Evolutionary conservation across 306 rosid species (phyloP).

Genomic region (Carpinus viminea): DNA sequence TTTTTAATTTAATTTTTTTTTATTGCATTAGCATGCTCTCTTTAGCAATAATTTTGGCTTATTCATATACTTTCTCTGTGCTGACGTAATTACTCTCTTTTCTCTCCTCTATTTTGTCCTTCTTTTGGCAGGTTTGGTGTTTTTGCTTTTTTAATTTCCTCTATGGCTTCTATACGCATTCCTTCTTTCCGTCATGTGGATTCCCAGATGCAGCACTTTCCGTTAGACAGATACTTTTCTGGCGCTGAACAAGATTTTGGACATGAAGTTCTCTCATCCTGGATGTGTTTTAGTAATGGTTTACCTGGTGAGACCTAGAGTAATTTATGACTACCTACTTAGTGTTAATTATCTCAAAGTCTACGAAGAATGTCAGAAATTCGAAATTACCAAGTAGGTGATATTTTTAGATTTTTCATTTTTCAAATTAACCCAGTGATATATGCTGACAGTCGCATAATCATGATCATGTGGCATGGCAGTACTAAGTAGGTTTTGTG

Average conservation of each 20-base stretch:
- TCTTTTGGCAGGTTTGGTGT: slow-evolving; percentile 49
- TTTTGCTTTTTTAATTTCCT: slow-evolving; percentile 40
- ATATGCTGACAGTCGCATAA: slow-evolving; percentile 18
- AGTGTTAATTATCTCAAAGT: slow-evolving; percentile 42
- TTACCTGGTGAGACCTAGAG: slow-evolving; percentile 36
- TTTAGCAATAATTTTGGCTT: neutral
- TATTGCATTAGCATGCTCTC: neutral
- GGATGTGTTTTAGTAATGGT: slow-evolving; percentile 17
- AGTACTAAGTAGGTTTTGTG: slow-evolving; percentile 32
- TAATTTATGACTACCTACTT: slow-evolving; percentile 35
- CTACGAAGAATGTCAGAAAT: slow-evolving; percentile 39
- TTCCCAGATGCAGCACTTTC: slow-evolving; percentile 39
- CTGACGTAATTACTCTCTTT: slow-evolving; percentile 11
- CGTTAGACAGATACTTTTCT: slow-evolving; percentile 24
- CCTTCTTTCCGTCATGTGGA: slow-evolving; percentile 32
- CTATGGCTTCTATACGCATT: slow-evolving; percentile 28
- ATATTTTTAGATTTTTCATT: slow-evolving; percentile 3
- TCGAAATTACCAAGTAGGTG: slow-evolving; percentile 39
- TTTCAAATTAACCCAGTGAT: slow-evolving; percentile 4
- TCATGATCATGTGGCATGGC: slow-evolving; percentile 38
- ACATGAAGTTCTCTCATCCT: slow-evolving; percentile 30
- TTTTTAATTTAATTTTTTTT: no score
- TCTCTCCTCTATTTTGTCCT: neutral
- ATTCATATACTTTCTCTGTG: neutral
- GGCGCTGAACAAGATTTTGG: slow-evolving; percentile 26